These are phyloP conservation scores for Phytophthora agathidicida DNA, from an alignment of 352 stramenopile genomes.

Conservation along the genomic window DNA sequence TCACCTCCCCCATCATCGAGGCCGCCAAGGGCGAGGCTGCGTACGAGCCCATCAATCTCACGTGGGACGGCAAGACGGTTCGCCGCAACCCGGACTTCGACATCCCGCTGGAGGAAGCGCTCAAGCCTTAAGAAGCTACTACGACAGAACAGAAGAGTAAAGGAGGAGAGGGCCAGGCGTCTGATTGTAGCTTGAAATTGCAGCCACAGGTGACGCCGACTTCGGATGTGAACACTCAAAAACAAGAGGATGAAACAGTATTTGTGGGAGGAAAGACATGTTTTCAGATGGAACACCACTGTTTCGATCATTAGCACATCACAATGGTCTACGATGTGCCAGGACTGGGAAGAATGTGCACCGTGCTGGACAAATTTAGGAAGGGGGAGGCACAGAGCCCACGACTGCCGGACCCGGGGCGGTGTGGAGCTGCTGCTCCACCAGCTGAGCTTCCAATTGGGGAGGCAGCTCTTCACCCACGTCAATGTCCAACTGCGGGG, in stretches of 20 bases:
- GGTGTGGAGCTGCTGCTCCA: slow-evolving; percentile 41
- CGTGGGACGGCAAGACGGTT: slow-evolving; percentile 81
- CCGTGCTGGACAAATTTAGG: slow-evolving; percentile 10
- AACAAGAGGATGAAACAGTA: slow-evolving; percentile 38
- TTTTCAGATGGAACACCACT: slow-evolving; percentile 24
- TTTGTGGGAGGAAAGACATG: slow-evolving; percentile 7
- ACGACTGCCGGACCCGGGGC: slow-evolving; percentile 25
- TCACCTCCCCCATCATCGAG: slow-evolving; percentile 80
- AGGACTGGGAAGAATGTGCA: not conserved
- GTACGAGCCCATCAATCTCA: slow-evolving; percentile 85
- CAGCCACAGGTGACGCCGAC: slow-evolving; percentile 8
- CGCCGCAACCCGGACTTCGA: slow-evolving; percentile 88
- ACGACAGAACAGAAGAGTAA: too few relatives aligned
- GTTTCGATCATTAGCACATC: slow-evolving; percentile 23
- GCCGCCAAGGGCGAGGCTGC: slow-evolving; percentile 66
- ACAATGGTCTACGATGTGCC: slow-evolving; percentile 24
- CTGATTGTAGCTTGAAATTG: slow-evolving; percentile 2
- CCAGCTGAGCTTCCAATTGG: slow-evolving; percentile 40
- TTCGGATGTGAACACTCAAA: slow-evolving; percentile 30
- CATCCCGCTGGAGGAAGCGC: slow-evolving; percentile 71
- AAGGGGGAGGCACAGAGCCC: slow-evolving; percentile 15
- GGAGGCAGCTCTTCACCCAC: slow-evolving; percentile 39
- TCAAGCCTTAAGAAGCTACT: slow-evolving; percentile 51
- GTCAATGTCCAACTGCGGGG: slow-evolving; percentile 35
- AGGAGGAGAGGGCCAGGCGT: not conserved